These are phyloP conservation scores for Tillandsia fasciculata DNA, from an alignment of 176 grass and related monocot species.

Conservation along the genomic window DNA sequence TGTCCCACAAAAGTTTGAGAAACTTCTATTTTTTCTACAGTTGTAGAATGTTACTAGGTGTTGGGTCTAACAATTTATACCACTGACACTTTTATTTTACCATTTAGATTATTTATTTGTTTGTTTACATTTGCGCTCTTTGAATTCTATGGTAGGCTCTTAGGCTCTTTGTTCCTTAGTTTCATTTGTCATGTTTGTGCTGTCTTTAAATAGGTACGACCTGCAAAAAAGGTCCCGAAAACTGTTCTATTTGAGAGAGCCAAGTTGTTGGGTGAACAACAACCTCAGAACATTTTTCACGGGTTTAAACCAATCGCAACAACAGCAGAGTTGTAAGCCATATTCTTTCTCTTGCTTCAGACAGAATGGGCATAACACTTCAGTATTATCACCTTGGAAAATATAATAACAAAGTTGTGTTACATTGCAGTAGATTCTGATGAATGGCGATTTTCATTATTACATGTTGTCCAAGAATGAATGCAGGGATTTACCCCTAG, in stretches of 20 bases:
- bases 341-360: not conserved
- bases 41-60: too few species aligned
- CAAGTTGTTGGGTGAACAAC: slow-evolving; percentile 56
- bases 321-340: slow-evolving; percentile 52
- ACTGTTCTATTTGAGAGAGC: slow-evolving; percentile 78
- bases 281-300: slow-evolving; percentile 61
- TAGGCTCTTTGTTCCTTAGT: not conserved
- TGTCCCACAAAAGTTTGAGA: too few species aligned
- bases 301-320: slow-evolving; percentile 79
- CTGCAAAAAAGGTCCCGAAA: slow-evolving; percentile 52
- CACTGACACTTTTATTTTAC: not conserved
- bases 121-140: not conserved
- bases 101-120: not conserved
- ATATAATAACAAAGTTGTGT: not conserved
- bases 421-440: not conserved
- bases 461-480: too few species aligned
- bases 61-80: not conserved
- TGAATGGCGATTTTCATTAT: too few species aligned
- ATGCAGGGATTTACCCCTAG: too few species aligned
- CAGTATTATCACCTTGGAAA: not conserved
- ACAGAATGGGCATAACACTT: not conserved
- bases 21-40: too few species aligned
- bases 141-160: not conserved
- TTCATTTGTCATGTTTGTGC: not conserved
- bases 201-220: slow-evolving; percentile 35